Conservation (phyloP, 2,329 filamentous ascomycete genomes). For the Trichophyton benhamiae region DNA sequence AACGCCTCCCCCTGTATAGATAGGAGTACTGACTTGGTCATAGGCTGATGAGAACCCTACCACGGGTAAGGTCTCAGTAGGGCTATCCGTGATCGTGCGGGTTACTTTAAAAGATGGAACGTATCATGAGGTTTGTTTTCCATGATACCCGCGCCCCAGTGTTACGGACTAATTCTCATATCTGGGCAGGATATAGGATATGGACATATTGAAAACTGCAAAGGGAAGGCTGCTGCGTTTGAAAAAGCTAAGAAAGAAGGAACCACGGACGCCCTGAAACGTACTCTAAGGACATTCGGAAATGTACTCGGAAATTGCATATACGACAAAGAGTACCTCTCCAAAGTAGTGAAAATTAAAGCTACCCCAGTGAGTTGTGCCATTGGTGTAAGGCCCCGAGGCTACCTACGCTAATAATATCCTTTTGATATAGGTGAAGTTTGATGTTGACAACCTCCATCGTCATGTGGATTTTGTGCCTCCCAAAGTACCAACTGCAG, state of each 20-base stretch:
- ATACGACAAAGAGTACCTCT: slow-evolving; percentile 89
- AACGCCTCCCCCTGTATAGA: not conserved
- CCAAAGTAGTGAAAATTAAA: slow-evolving; percentile 84
- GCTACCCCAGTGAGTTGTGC: slow-evolving; percentile 45
- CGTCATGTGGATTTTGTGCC: slow-evolving; percentile 62
- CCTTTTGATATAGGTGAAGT: slow-evolving; percentile 43
- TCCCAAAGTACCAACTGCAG: slow-evolving; percentile 40
- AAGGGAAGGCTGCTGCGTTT: slow-evolving; percentile 87
- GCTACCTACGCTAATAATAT: not conserved
- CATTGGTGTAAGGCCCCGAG: no score
- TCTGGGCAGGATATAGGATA: slow-evolving; percentile 67
- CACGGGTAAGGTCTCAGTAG: slow-evolving; percentile 68
- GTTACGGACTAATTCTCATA: not conserved
- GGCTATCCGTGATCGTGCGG: slow-evolving; percentile 78
- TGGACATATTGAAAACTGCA: slow-evolving; percentile 90
- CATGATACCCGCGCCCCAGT: slow-evolving; percentile 1
- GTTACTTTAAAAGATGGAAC: slow-evolving; percentile 86
- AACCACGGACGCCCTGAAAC: slow-evolving; percentile 85
- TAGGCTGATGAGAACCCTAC: slow-evolving; percentile 68
- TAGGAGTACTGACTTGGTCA: not conserved
- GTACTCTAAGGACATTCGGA: slow-evolving; percentile 80
- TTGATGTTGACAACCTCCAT: slow-evolving; percentile 67
- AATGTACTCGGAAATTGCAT: slow-evolving; percentile 97
- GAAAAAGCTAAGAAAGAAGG: slow-evolving; percentile 99
- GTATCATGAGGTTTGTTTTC: slow-evolving; percentile 59